Base-by-base conservation (phyloP, 306 rosid species). In the Cicer judaicum region DNA sequence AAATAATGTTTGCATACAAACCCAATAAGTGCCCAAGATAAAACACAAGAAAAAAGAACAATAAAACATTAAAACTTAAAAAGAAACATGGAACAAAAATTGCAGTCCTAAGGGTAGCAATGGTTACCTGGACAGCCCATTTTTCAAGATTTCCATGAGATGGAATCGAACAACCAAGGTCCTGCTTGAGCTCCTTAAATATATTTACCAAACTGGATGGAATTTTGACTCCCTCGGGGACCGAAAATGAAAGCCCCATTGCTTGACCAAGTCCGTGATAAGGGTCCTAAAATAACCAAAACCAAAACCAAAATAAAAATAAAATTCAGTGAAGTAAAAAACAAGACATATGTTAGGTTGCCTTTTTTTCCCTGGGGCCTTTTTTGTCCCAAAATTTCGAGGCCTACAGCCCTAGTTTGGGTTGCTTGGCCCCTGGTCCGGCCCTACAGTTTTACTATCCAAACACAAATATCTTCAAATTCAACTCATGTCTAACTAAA, bases 181-280 rank as follows among this genome's bases (percentile, higher is more conserved):
- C 99, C 76, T 91, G 74, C 64, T 84, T 47, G 57, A 92, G 93
- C 67, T 92, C 99, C 89, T 92, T 94, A 42, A 90, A 91, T 66
- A 94, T 90, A 74, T 94, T 94, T 53, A 84, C 85, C 83, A 94
- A 84, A 80, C 99, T 94, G 2, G 99, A 81, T 18, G 99, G 97
- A 10, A 90, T 83, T 83, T 94, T 94, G 50, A 90, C 84, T 10
- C 97, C 97, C 67, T 86, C 87, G 0, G 99, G 99, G 5, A 94
- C 99, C 14, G 97, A 94, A 84, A 94, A 94, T 2, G 99, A 92
- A 61, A 94, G 96, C 40, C 99, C 99, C 99, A 90, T 94, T 29
- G 99, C 99, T 78, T 94, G 99, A 83, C 93, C 95, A 79, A 90
- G 96, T 61, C 97, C 96, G 73, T 94, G 99, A 88, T 94, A 94